These are phyloP conservation scores for Leptodermis oblonga DNA, from an alignment of 257 asterid genomes.

Conservation along the genomic window DNA sequence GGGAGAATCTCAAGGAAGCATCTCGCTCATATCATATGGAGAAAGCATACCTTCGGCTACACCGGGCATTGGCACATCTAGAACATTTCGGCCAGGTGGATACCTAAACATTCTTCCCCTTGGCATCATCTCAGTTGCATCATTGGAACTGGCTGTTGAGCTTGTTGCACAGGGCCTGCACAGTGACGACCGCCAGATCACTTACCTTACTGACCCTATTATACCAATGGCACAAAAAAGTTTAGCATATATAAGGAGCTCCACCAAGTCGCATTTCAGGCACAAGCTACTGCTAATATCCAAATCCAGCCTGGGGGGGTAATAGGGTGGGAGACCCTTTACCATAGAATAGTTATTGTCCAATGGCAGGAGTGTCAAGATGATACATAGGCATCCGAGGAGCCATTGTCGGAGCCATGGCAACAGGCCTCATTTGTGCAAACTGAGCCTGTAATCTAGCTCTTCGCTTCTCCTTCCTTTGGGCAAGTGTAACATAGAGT, in stretches of 20 bases:
- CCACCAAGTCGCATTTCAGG: conserved; percentile 66
- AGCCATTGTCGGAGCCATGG: conserved; percentile 54
- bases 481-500: conserved; percentile 56
- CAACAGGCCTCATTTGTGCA: conserved; percentile 64
- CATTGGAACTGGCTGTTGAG: conserved; percentile 47
- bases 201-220: conserved; percentile 48
- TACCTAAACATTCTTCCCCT: conserved; percentile 70
- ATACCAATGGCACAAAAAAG: conserved; percentile 48
- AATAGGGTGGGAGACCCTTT: conserved; percentile 65
- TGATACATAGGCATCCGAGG: conserved; percentile 86
- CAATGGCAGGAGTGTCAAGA: conserved; percentile 72
- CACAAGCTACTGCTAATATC: conserved; percentile 60
- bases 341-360: conserved; percentile 79
- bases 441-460: conserved; percentile 72
- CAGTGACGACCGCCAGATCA: conserved; percentile 57
- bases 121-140: conserved; percentile 74
- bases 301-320: conserved; percentile 81
- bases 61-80: conserved; percentile 47
- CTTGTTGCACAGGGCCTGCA: conserved; percentile 44
- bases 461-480: conserved; percentile 52
- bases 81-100: conserved; percentile 68
- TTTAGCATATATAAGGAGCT: conserved; percentile 49
- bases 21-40: conserved; percentile 72
- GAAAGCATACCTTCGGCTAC: conserved; percentile 62
- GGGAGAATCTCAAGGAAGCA: conserved; percentile 56